Conservation (phyloP, 1,284 basidiomycete species). For the Tilletia indica region DNA sequence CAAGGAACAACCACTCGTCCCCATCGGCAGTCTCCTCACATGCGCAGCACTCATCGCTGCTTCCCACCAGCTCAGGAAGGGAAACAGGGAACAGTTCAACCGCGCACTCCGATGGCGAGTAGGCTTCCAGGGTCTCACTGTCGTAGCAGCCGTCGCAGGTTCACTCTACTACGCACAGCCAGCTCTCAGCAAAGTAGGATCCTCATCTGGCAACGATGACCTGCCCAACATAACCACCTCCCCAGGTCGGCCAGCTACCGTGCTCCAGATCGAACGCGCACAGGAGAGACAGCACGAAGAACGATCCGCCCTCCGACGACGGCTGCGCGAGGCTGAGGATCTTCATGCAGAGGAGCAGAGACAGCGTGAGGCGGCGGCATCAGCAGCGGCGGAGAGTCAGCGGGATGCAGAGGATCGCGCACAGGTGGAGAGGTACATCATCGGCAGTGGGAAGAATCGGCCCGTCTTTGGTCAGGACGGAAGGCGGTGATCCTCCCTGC, state of each 20-base stretch:
- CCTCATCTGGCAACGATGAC: background rate
- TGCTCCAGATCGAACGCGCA: constrained; percentile 13
- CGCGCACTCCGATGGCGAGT: constrained; percentile 52
- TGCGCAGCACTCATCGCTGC: constrained; percentile 48
- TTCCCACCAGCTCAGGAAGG: constrained; percentile 46
- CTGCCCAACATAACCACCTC: background rate
- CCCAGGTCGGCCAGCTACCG: constrained; percentile 12
- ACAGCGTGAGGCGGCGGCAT: background rate
- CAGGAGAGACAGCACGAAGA: constrained; percentile 9
- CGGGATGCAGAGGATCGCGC: constrained; percentile 16
- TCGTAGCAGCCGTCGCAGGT: constrained; percentile 46
- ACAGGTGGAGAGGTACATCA: constrained; percentile 14
- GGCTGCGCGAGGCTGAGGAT: constrained; percentile 13
- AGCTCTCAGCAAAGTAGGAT: constrained; percentile 1
- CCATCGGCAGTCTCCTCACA: constrained; percentile 52
- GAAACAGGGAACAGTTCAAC: constrained; percentile 51
- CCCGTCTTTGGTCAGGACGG: constrained; percentile 12
- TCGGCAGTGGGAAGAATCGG: constrained; percentile 10
- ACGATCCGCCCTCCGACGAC: background rate
- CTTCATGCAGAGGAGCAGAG: background rate
- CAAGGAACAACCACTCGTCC: constrained; percentile 51
- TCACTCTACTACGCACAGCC: constrained; percentile 38
- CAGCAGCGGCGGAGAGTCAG: background rate
- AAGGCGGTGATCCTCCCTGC: background rate
- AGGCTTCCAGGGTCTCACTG: constrained; percentile 51